Evolutionary conservation across 78 protist species (phyloP), one percentile per base, ranked within the genome.

Genomic region (Isochrysis galbana): DNA sequence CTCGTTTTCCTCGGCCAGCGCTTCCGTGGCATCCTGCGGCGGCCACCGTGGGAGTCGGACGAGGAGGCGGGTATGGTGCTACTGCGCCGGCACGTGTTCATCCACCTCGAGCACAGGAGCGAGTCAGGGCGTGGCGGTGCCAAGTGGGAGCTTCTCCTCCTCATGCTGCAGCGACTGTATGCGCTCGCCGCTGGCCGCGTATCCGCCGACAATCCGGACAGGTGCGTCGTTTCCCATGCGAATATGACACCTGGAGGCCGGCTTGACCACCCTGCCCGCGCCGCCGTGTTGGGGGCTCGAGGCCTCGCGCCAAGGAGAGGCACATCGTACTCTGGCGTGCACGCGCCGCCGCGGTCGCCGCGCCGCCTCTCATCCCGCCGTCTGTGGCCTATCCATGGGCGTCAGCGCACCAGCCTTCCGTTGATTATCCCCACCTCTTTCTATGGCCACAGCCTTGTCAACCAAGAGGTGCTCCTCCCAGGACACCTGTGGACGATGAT

Each of bases 141-240:
- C 89, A 98, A 98, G 95, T 97, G 54, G 92, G 83, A 97, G 69
- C 82, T 97, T 41, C 90, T 97, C 45, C 32, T 98, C 90, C 36
- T 87, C n/a, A 94, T 96, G 97, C 54, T 97, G 86, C 97, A 93
- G 61, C 96, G 96, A 93, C 93, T 98, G 67, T 97, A 93, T 94
- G 45, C 93, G 25, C 87, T 95, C 21, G 97, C 94, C 26, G n/a
- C 90, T 25, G 93, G 98, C 41, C 80, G 96, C 34, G 39, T 61
- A 26, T 22, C 36, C 34, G 84, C 89, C 0, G 99, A 98, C 89
- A 95, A 95, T 87, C 45, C 91, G n/a, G 99, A 98, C 92, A 34
- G 97, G 22, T 91, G 96, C 23, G 55, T 47, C 91, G 55, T n/a
- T n/a, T n/a, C n/a, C n/a, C n/a, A n/a, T n/a, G n/a, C n/a, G n/a